These are phyloP conservation scores for Suhomyces sp. DNA, from an alignment of 805 yeast species.

Conservation along the genomic window DNA sequence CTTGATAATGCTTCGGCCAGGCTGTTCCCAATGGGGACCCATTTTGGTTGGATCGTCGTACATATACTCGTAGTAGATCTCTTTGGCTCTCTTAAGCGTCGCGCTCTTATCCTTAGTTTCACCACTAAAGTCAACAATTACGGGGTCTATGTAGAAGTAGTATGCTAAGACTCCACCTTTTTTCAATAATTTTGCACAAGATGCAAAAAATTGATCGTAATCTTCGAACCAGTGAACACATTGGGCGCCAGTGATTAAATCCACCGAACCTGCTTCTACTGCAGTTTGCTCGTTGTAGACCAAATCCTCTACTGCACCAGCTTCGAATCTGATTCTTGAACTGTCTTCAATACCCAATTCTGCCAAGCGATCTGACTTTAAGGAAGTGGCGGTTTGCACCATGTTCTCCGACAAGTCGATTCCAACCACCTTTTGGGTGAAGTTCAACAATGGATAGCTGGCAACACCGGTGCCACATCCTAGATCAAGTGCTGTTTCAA, in stretches of 20 bases:
- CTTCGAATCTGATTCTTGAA: conserved; percentile 26
- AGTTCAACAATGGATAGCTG: conserved; percentile 40
- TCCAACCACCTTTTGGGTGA: conserved; percentile 40
- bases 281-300: conserved; percentile 11
- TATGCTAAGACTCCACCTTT: conserved; percentile 42
- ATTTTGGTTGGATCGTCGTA: conserved; percentile 44
- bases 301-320: conserved; percentile 34
- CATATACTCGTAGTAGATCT: conserved; percentile 34
- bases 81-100: conserved; percentile 18
- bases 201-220: conserved; percentile 28
- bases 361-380: conserved; percentile 20
- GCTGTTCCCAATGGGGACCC: conserved; percentile 83
- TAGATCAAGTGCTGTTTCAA: conserved; percentile 31
- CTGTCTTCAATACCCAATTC: conserved; percentile 24
- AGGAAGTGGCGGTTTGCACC: conserved; percentile 42
- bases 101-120: conserved; percentile 14
- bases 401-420: conserved; percentile 47
- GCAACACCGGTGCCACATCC: conserved; percentile 60
- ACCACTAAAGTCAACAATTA: conserved; percentile 26
- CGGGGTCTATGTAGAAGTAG: conserved; percentile 43
- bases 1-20: conserved; percentile 63
- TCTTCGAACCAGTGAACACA: conserved; percentile 43
- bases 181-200: conserved; percentile 34
- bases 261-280: conserved; percentile 22
- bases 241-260: conserved; percentile 42